Evolutionary conservation across 495 filamentous ascomycete genomes (phyloP).

Genomic region (Lasiosphaeria hispida): DNA sequence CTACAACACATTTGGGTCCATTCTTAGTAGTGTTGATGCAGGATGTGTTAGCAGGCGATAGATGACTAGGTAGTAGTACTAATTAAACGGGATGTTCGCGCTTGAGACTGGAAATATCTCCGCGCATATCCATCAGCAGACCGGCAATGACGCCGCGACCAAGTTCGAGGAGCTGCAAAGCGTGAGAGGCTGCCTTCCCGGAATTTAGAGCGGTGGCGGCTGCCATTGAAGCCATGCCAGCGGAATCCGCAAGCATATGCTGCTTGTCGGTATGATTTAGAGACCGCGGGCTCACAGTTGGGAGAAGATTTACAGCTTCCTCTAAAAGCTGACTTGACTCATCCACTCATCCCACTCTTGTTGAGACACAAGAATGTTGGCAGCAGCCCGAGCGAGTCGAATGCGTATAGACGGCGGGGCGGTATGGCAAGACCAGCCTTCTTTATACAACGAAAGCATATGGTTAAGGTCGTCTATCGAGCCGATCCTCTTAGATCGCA

Average conservation of each 20-base stretch:
- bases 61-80: no score
- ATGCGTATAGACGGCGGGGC: slow-evolving; percentile 9
- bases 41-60: no score
- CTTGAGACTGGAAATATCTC: slow-evolving; percentile 20
- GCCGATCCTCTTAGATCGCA: slow-evolving; percentile 2
- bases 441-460: slow-evolving; percentile 7
- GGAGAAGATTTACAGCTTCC: slow-evolving; percentile 19
- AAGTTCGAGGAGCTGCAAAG: slow-evolving; percentile 27
- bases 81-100: neutral
- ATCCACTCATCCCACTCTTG: slow-evolving; percentile 10
- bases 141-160: slow-evolving; percentile 29
- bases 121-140: slow-evolving; percentile 22
- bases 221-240: slow-evolving; percentile 23
- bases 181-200: slow-evolving; percentile 12
- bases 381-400: neutral
- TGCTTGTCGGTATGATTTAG: slow-evolving; percentile 26
- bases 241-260: slow-evolving; percentile 15
- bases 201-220: slow-evolving; percentile 23
- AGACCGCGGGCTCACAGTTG: slow-evolving; percentile 16
- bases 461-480: slow-evolving; percentile 12
- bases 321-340: slow-evolving; percentile 7
- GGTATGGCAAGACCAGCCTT: slow-evolving; percentile 13
- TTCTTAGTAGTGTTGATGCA: no score
- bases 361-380: slow-evolving; percentile 2
- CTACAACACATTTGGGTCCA: no score